Base-by-base conservation (phyloP, 352 stramenopile genomes). In the Phytophthora foliorum region DNA sequence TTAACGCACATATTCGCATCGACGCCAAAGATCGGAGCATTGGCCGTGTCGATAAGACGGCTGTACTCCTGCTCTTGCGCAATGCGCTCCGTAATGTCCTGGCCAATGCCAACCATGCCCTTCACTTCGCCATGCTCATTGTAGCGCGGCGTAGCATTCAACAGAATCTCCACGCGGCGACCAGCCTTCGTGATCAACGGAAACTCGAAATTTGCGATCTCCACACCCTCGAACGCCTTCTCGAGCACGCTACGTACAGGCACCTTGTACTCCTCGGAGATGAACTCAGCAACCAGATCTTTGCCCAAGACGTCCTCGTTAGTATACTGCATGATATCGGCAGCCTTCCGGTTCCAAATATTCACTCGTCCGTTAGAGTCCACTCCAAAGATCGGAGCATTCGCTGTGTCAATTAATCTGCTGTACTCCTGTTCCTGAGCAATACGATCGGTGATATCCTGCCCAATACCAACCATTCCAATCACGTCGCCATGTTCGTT, bases 271-370 rank as follows among this genome's bases (percentile, higher is more conserved):
- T 91, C 70, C 25, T 81, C 56, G 0, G 75, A 80, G 42, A 97
- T 93, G 55, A 96, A 93, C 38, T 86, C 75, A 8, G 89, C 69
- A 11, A 97, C 85, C 0, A 97, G 54, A 6, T 86, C 72, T 45
- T 86, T 72, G 8, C 84, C 90, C 39, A 97, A 81, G 1, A 95
- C 91, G 56, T 98, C 91, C 22, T 91, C 67, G 17, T 84, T 87
- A 13, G 75, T 82, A 57, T 94, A 97, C 55, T 95, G 91, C 27
- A 90, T 97, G 51, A 93, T 89, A 16, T 89, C 84, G 8, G 82
- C 80, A 25, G 85, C 90, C 68, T 95, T 96, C 8, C 93, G 77
- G 60, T 98, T 94, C 86, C 86, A 94, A 49, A 92, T 90, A 17
- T 91, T 92, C 39, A 94, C 82, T 2, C 60, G 52, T 1, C 84